These are phyloP conservation scores for Volvox africanus DNA, from an alignment of 139 green algal genomes.

Conservation along the genomic window DNA sequence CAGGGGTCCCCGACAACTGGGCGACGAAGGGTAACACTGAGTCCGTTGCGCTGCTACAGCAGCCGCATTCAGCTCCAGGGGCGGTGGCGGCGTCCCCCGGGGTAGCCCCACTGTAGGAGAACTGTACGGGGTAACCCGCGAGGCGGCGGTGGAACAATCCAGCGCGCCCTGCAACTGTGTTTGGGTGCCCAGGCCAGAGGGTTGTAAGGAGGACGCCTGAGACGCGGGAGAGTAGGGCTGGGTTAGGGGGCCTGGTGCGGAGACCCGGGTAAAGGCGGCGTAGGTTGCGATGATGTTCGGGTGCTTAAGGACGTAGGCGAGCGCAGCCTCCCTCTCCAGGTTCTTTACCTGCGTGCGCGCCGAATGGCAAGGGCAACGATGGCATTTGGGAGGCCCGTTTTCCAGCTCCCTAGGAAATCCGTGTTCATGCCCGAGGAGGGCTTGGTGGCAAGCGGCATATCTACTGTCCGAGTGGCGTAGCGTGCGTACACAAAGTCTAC, in stretches of 20 bases:
- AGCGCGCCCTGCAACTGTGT: neutral
- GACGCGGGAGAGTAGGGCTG: neutral
- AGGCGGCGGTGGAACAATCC: neutral
- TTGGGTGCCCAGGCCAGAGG: too few species aligned
- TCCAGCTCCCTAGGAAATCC: too few species aligned
- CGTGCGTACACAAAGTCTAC: too few species aligned
- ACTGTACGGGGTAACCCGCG: neutral
- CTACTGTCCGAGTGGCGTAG: too few species aligned
- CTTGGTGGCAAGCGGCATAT: too few species aligned
- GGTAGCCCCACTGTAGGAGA: neutral
- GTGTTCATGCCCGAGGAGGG: too few species aligned
- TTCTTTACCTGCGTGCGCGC: neutral
- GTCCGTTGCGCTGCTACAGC: neutral
- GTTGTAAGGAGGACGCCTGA: neutral
- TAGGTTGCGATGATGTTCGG: conserved; percentile 44
- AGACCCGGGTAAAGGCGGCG: conserved; percentile 33
- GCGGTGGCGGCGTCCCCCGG: neutral
- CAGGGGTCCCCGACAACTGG: neutral
- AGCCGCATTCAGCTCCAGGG: neutral
- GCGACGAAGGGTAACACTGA: neutral
- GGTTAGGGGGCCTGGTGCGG: neutral
- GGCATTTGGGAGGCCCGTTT: too few species aligned
- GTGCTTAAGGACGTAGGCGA: conserved; percentile 33
- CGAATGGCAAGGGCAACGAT: too few species aligned
- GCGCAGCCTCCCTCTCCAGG: conserved; percentile 37